Percentiles rank a stretch among this genome's conserved stretches.
phyloP scores from a whole-genome alignment of 2,329 filamentous ascomycete genomes.

The Geoglossum cookeanum region DNA sequence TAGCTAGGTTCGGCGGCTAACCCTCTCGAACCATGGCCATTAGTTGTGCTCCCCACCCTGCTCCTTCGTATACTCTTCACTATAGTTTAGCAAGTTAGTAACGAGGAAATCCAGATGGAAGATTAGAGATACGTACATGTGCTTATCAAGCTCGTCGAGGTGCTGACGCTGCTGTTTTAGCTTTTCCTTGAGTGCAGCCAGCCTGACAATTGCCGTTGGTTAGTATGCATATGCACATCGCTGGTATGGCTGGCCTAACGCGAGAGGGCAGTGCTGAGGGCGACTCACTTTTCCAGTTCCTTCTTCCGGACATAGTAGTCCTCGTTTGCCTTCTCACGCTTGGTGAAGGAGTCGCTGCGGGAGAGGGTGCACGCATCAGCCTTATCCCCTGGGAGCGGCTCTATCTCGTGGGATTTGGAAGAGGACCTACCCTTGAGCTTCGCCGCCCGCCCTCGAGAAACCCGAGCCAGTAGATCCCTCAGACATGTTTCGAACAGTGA shows the following conservation, averaged over 20 bases:
- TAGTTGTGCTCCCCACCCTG: slow-evolving; percentile 43
- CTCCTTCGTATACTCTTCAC: slow-evolving; percentile 57
- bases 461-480: slow-evolving; percentile 5
- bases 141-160: slow-evolving; percentile 65
- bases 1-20: too few relatives aligned
- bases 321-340: slow-evolving; percentile 76
- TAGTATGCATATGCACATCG: not conserved
- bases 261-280: not conserved
- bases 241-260: not conserved
- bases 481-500: slow-evolving; percentile 5
- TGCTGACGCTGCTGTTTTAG: slow-evolving; percentile 62
- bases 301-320: slow-evolving; percentile 68
- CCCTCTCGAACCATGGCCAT: not conserved
- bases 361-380: slow-evolving; percentile 4
- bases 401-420: not conserved
- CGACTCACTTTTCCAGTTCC: slow-evolving; percentile 67
- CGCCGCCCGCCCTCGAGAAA: slow-evolving; percentile 20
- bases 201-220: slow-evolving; percentile 21
- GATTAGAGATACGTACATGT: slow-evolving; percentile 46
- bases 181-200: slow-evolving; percentile 48
- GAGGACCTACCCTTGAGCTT: slow-evolving; percentile 19
- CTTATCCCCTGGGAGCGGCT: not conserved
- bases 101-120: not conserved
- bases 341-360: slow-evolving; percentile 72
- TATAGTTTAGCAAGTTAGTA: slow-evolving; percentile 18